Conservation (phyloP, 2,329 filamentous ascomycete genomes). For the Talaromyces verruculosus region DNA sequence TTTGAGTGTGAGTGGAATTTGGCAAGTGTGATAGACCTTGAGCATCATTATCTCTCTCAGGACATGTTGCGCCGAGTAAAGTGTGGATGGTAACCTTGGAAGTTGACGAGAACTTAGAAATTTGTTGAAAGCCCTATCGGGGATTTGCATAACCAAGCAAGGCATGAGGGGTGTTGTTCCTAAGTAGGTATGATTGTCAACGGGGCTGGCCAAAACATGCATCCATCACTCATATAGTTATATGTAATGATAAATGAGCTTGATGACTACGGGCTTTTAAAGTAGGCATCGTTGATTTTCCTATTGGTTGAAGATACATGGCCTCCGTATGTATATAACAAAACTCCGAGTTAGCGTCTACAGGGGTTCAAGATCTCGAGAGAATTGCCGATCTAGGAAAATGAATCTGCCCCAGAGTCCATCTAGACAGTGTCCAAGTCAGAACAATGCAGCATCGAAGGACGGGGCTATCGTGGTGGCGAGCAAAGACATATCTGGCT, state of each 20-base stretch:
- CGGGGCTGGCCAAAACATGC: background rate
- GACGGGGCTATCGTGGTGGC: background rate
- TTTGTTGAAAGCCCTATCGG: background rate
- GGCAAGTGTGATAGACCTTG: background rate
- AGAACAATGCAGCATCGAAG: background rate
- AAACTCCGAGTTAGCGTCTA: background rate
- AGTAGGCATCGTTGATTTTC: background rate
- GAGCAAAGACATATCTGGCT: background rate
- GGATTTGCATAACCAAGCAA: background rate
- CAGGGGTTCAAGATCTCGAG: background rate
- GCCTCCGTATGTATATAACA: background rate
- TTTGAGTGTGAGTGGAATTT: background rate
- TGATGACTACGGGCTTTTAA: background rate
- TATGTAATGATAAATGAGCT: background rate
- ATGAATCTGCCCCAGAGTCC: background rate
- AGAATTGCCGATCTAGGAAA: background rate
- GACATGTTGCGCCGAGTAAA: background rate
- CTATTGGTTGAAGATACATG: background rate
- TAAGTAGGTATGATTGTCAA: background rate
- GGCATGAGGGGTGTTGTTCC: background rate
- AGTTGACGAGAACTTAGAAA: background rate
- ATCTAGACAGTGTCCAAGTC: background rate
- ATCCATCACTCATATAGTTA: background rate
- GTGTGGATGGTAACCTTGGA: background rate
- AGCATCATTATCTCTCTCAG: background rate